Evolutionary conservation across 768 basidiomycete genomes (phyloP).

Genomic region (Sporobolomyces roseus): DNA sequence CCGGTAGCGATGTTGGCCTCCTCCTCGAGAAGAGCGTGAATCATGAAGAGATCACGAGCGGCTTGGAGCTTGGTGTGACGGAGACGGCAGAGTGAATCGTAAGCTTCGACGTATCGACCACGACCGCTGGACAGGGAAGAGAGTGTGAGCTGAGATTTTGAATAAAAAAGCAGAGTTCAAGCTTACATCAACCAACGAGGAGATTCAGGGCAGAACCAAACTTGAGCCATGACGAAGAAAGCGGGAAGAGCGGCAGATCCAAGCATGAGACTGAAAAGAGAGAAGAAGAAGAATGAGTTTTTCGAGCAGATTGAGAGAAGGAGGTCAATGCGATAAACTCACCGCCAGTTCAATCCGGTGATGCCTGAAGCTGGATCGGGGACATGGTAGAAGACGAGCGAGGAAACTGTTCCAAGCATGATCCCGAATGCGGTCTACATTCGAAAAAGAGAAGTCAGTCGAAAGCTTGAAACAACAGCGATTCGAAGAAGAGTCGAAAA

Average conservation of each 20-base stretch:
- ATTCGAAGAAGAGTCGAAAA: slow-evolving; percentile 56
- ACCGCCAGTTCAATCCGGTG: slow-evolving; percentile 33
- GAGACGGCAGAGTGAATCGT: slow-evolving; percentile 43
- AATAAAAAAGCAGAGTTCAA: neutral
- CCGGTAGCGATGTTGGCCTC: slow-evolving; percentile 45
- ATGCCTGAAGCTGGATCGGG: slow-evolving; percentile 42
- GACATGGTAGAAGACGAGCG: slow-evolving; percentile 28
- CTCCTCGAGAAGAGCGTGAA: slow-evolving; percentile 51
- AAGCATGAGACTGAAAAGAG: slow-evolving; percentile 18
- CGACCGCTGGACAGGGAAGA: neutral
- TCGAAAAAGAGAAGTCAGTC: no score
- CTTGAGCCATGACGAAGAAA: slow-evolving; percentile 29
- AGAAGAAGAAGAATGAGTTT: no score
- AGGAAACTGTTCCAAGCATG: slow-evolving; percentile 34
- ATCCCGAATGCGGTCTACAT: slow-evolving; percentile 49
- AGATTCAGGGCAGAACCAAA: slow-evolving; percentile 57
- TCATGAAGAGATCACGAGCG: slow-evolving; percentile 53
- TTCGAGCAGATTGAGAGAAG: no score
- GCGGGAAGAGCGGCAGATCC: slow-evolving; percentile 37
- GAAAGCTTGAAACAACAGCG: slow-evolving; percentile 43
- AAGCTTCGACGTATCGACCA: slow-evolving; percentile 48
- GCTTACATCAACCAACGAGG: slow-evolving; percentile 30
- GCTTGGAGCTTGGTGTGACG: slow-evolving; percentile 50
- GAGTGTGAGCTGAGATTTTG: neutral
- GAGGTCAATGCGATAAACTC: neutral